Evolutionary conservation across 176 grass and related monocot genomes (phyloP).

Genomic region (Rhynchospora breviuscula): DNA sequence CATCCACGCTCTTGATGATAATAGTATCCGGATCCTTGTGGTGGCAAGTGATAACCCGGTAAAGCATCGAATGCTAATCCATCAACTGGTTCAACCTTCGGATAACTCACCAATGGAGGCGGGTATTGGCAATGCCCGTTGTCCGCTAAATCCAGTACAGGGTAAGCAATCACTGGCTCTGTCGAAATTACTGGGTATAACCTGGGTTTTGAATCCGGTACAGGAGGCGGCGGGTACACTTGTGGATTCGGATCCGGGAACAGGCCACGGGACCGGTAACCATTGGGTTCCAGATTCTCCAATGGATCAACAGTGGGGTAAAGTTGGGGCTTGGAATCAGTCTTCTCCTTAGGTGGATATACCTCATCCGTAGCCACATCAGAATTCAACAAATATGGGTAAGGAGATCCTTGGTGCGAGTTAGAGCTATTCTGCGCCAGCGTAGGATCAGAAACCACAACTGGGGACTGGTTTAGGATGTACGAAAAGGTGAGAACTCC

Average conservation of each 20-base stretch:
- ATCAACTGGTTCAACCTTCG: not conserved
- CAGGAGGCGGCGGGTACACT: slow-evolving; percentile 23
- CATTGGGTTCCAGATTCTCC: not conserved
- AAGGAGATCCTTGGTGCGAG: not conserved
- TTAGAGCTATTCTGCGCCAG: not conserved
- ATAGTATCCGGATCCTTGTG: not conserved
- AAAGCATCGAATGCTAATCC: not conserved
- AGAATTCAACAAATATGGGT: not conserved
- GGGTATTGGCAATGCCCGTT: not conserved
- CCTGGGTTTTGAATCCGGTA: not conserved
- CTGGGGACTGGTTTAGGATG: not conserved
- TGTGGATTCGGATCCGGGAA: slow-evolving; percentile 25
- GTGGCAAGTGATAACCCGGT: not conserved
- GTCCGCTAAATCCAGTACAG: not conserved
- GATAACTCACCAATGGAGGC: not conserved
- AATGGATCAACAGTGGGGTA: not conserved
- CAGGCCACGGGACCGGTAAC: slow-evolving; percentile 23
- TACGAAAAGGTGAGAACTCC: not conserved
- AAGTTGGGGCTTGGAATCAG: not conserved
- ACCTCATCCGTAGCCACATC: not conserved
- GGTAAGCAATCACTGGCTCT: slow-evolving; percentile 4
- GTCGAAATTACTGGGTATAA: slow-evolving; percentile 18
- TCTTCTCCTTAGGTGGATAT: not conserved
- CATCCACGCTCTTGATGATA: slow-evolving; percentile 15
- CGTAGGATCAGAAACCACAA: not conserved